Evolutionary conservation across 495 filamentous ascomycete species (phyloP).

Genomic region (Neurospora sp.): DNA sequence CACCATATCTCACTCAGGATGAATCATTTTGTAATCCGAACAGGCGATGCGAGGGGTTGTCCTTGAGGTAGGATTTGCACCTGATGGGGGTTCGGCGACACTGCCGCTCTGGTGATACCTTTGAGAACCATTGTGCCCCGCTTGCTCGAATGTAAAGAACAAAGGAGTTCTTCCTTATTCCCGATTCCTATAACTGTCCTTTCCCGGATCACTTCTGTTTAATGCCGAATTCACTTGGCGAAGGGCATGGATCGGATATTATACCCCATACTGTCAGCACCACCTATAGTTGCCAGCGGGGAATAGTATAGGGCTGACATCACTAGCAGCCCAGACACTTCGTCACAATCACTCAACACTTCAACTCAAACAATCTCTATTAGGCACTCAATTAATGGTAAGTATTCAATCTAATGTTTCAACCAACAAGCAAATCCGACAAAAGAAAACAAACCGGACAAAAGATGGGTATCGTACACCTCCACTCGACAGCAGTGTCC

Average conservation of each 20-base stretch:
- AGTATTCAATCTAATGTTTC: neutral
- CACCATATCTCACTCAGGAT: neutral
- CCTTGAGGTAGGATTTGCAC: neutral
- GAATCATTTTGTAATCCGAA: neutral
- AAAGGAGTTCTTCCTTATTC: neutral
- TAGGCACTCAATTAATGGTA: neutral
- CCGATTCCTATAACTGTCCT: neutral
- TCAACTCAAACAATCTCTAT: neutral
- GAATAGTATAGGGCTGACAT: neutral
- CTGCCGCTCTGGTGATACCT: neutral
- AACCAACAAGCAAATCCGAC: neutral
- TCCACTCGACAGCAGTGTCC: neutral
- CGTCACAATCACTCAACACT: neutral
- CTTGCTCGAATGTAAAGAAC: neutral
- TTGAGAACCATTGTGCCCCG: neutral
- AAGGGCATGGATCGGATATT: no score
- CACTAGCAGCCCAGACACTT: neutral
- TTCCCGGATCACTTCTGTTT: neutral
- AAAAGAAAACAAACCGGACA: neutral
- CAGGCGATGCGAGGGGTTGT: neutral
- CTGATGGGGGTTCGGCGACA: neutral
- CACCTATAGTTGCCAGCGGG: no score
- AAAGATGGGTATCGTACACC: neutral
- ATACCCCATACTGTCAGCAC: no score
- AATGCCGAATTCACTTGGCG: neutral